Conservation (phyloP, 1,139 yeast genomes). For the Hyphopichia khmerensis region DNA sequence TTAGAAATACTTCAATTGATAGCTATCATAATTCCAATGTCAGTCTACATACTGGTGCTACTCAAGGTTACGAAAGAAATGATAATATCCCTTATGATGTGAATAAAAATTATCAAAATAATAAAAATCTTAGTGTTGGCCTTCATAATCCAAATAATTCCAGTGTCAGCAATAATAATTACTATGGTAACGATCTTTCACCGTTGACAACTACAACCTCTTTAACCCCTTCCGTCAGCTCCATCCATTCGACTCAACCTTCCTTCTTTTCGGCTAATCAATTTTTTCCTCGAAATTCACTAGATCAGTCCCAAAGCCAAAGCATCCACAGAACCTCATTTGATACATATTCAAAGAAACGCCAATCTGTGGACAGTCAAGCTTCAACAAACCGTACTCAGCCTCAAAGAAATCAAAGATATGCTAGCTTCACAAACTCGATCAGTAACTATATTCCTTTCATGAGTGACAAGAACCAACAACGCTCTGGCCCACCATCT, state of each 20-base stretch:
- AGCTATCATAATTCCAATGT: slow-evolving; percentile 8
- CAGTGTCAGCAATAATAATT: slow-evolving; percentile 1
- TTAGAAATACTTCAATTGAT: slow-evolving; percentile 16
- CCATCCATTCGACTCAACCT: slow-evolving; percentile 45
- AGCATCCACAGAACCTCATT: slow-evolving; percentile 32
- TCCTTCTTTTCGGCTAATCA: slow-evolving; percentile 49
- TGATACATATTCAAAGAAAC: slow-evolving; percentile 28
- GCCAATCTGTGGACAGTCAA: slow-evolving; percentile 27
- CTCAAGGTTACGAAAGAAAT: neutral
- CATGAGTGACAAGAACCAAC: slow-evolving; percentile 39
- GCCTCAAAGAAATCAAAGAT: slow-evolving; percentile 20
- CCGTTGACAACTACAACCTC: slow-evolving; percentile 50
- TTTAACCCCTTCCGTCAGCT: slow-evolving; percentile 41
- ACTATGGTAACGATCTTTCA: slow-evolving; percentile 29
- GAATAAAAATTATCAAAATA: neutral
- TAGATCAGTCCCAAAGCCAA: slow-evolving; percentile 35
- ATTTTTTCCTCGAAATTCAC: slow-evolving; percentile 36
- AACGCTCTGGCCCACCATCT: slow-evolving; percentile 21
- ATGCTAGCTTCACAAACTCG: slow-evolving; percentile 38
- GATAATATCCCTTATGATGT: neutral
- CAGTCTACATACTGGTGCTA: neutral
- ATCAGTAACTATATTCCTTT: slow-evolving; percentile 45
- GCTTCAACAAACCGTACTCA: slow-evolving; percentile 10
- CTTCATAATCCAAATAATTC: slow-evolving; percentile 2
- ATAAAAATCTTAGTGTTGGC: neutral